Evolutionary conservation across 2,329 filamentous ascomycete genomes (phyloP), one percentile per base, ranked within the genome.

Genomic region (Cercospora canescens): DNA sequence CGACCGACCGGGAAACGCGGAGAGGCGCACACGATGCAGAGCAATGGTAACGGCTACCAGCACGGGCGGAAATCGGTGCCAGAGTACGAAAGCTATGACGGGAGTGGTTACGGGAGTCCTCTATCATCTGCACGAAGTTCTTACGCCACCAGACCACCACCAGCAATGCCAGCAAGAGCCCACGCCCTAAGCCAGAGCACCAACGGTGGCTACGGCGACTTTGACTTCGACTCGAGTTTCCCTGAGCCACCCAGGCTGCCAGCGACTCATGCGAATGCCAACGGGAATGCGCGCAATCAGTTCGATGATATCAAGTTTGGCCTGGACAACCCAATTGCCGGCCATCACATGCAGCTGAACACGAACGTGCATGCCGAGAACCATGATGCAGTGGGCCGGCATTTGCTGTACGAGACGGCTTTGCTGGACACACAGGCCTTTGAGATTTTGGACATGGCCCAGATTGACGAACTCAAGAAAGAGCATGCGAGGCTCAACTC

Each of bases 331-430:
- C 54, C 48, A 0, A 67, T 67, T 16, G n/a, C 54, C 35, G 72
- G 69, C 60, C 72, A 73, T 60, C 70, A 72, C 32, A 74, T 76
- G 60, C 68, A 68, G 32, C 65, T 76, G 41, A 71, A 77, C 65
- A 76, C 74, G 5, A 65, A 67, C 11, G 28, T 72, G 34, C 71
- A 66, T 24, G 56, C 68, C 81, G 70, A 68, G 30, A 66, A 69
- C 37, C 69, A 71, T 24, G 87, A 89, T 73, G 85, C 85, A 0
- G 85, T 99, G 52, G 91, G 93, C 73, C 89, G 97, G 77, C 96
- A 98, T 78, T 83, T 99, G 55, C 86, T 99, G 65, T 94, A 95
- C 68, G 94, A 98, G 81, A 98, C 93, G 21, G 95, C 95, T 21
- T 87, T 99, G 67, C 87, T 89, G 66, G 95, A 99, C 80, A 96